Base-by-base conservation (phyloP, 192 early-diverging fungal species). In the Allomyces arbusculus region DNA sequence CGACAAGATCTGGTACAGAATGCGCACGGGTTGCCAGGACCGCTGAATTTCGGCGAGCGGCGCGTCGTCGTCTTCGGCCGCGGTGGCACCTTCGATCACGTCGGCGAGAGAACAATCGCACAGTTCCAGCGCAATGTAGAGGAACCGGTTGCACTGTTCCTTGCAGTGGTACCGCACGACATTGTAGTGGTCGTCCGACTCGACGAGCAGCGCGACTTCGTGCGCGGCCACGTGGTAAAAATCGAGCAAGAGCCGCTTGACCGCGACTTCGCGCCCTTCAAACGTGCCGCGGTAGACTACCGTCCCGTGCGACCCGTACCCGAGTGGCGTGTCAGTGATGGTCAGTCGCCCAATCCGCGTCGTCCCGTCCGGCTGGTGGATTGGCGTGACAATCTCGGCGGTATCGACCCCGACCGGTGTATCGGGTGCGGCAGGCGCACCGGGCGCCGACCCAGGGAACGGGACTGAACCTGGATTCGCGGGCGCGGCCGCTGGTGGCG, bases 71-170 rank as follows among this genome's bases (percentile, higher is more conserved):
- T 76, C 63, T 4, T 77, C 72, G 20, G 83, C 71, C 2, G 72
- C 50, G 44, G 74, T 71, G 19, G 75, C 64, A 44, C 83, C 78
- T 65, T 88, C 86, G 28, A 95, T 78, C 16, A 91, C 80, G 66
- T 97, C 95, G n/a, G 84, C 79, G 63, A 99, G 72, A 16, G 91
- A 91, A 0, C 86, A 92, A 4, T 85, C 85, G 69, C 93, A 97
- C 1, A 94, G 80, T 71, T 99, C 95, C 24, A 99, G 78, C 20
- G 95, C 95, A 76, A 99, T 97, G 68, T 94, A 97, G 79, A 95
- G 84, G 74, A 99, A 99, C 26, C 87, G 80, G 68, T 89, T 87
- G 26, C 85, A 79, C 68, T 86, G 79, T 76, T 97, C 92, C 58
- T 86, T 90, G 70, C 83, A 89, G 73, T 84, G 95, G 76, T 99